Evolutionary conservation across 2,329 filamentous ascomycete genomes (phyloP), one percentile per base, ranked within the genome.

Genomic region (Talaromyces sp.): DNA sequence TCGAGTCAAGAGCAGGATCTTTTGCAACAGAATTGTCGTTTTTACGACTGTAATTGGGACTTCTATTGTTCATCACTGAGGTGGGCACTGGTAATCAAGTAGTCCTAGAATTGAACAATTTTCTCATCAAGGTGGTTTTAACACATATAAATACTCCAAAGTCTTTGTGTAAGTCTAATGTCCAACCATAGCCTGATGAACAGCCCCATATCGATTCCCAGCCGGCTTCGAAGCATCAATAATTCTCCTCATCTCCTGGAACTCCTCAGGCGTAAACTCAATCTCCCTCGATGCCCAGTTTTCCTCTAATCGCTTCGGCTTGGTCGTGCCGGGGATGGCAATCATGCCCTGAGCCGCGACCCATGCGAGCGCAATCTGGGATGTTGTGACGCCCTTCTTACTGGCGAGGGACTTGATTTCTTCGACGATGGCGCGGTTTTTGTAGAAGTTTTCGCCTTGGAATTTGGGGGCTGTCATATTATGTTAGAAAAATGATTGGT

Each of bases 281-380:
- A 80, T 68, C 10, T 79, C 69, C 27, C 76, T 66, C 1, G 77
- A 79, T 0, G 70, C 70, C 74, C 74, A 80, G 63, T 81, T 82
- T 60, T 80, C 75, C 56, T 79, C 78, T 7, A 81, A 58, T 0
- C 80, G 73, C 3, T 66, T 57, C 0, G 74, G 64, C 67, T 81
- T 82, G 0, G 79, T 82, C 0, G 80, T 81, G 1, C 82, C 82
- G 0, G 82, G 81, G 58, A 83, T 83, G 0, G 81, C 72, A 66
- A 84, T 81, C 71, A 81, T 70, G 0, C 76, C 75, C 47, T 80
- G 76, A 71, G 77, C 70, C 10, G 73, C 75, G 1, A 80, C 77
- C 79, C 78, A 80, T 0, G 78, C 76, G 0, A 80, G 72, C 0
- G 79, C 78, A 7, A 80, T 71, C 57, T 80, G 78, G 3, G 75